These are phyloP conservation scores for Ceratocystiopsis brevicomis DNA, from an alignment of 2,329 filamentous ascomycete genomes.

Conservation along the genomic window DNA sequence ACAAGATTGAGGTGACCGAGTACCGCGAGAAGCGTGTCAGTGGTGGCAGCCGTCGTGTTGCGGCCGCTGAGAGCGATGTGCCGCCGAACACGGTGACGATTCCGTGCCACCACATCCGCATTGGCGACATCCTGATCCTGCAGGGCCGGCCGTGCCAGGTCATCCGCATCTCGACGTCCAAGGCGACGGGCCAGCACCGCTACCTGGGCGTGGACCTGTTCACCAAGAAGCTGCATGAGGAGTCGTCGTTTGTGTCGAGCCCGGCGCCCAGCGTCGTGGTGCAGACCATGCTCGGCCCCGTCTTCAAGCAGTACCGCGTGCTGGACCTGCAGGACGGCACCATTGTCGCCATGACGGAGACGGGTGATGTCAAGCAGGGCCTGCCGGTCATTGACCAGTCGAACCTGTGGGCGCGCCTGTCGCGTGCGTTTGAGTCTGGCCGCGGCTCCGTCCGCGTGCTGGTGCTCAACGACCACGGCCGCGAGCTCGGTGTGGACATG, in stretches of 20 bases:
- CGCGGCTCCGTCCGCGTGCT: conserved; percentile 87
- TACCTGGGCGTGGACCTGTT: conserved; percentile 99
- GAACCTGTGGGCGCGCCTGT: conserved; percentile 63
- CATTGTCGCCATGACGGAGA: conserved; percentile 96
- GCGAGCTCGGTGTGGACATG: conserved; percentile 95
- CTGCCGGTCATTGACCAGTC: conserved; percentile 91
- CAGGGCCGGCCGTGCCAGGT: conserved; percentile 99
- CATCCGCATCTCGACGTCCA: conserved; percentile 96
- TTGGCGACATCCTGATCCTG: conserved; percentile 95
- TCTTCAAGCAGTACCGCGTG: conserved; percentile 99
- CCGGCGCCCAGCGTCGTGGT: conserved; percentile 90
- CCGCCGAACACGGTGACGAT: conserved; percentile 81
- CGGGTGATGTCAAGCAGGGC: conserved; percentile 92
- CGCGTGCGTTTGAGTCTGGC: conserved; percentile 71
- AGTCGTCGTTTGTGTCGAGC: conserved; percentile 95
- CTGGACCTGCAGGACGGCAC: conserved; percentile 77
- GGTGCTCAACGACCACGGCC: conserved; percentile 82
- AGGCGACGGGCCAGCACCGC: conserved; percentile 96
- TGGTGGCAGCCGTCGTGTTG: conserved; percentile 10
- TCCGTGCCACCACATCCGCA: conserved; percentile 98
- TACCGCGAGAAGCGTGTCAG: conserved; percentile 20
- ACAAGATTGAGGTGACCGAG: conserved; percentile 30
- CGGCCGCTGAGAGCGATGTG: conserved; percentile 14
- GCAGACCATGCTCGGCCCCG: conserved; percentile 96
- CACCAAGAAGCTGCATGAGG: conserved; percentile 98